These are phyloP conservation scores for Panellus pusillus DNA, from an alignment of 768 basidiomycete species.

Conservation along the genomic window DNA sequence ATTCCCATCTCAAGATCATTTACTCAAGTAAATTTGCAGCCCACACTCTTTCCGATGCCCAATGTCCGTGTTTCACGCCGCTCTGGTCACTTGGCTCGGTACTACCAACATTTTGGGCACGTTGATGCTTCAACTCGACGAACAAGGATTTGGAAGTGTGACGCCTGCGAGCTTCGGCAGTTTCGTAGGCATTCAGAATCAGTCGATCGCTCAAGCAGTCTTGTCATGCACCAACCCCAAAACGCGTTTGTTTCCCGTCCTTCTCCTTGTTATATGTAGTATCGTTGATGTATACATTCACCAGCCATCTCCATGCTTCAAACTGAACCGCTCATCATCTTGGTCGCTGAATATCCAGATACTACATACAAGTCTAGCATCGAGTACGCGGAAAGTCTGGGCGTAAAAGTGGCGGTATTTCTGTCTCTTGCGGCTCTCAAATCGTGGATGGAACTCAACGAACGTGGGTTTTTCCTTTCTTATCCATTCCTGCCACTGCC, in stretches of 20 bases:
- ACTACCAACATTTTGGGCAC: neutral
- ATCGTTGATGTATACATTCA: no score
- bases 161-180: slow-evolving; percentile 8
- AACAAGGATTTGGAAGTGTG: slow-evolving; percentile 8
- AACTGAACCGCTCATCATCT: slow-evolving; percentile 3
- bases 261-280: no score
- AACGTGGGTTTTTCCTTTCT: neutral
- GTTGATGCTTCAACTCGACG: slow-evolving; percentile 8
- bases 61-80: neutral
- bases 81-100: slow-evolving; percentile 2
- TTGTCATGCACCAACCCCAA: neutral
- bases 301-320: no score
- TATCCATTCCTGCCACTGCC: neutral
- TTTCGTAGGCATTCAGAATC: slow-evolving; percentile 6
- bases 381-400: slow-evolving; percentile 7
- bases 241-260: neutral
- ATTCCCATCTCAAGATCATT: neutral
- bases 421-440: slow-evolving; percentile 7
- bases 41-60: neutral
- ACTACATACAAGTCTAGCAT: neutral
- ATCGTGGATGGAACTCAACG: slow-evolving; percentile 10
- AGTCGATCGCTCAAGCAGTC: slow-evolving; percentile 1
- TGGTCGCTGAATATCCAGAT: slow-evolving; percentile 3
- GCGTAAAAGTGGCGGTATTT: neutral
- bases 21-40: neutral